These are phyloP conservation scores for Nymphaea colorata DNA, from an alignment of 164 flowering plant genomes.

Conservation along the genomic window DNA sequence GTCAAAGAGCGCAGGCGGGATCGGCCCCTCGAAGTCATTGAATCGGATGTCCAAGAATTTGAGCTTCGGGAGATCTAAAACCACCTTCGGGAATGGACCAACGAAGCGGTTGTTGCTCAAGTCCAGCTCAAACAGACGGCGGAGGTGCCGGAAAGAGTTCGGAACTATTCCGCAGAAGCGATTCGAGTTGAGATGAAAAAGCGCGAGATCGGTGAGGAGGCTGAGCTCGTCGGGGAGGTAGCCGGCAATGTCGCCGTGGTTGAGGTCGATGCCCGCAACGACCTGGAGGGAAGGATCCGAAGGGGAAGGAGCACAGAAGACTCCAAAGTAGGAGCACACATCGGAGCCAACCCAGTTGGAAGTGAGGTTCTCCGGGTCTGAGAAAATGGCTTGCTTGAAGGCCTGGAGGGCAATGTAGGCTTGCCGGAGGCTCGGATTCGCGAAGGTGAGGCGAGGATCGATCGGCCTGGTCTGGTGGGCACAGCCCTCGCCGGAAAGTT, in stretches of 20 bases:
- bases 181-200: conserved; percentile 23
- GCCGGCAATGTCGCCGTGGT: conserved; percentile 17
- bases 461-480: conserved; percentile 7
- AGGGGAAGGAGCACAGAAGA: conserved; percentile 13
- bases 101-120: conserved; percentile 45
- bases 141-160: conserved; percentile 10
- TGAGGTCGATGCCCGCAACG: conserved; percentile 22
- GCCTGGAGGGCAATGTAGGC: conserved; percentile 28
- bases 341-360: conserved; percentile 21
- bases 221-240: conserved; percentile 18
- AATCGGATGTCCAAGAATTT: conserved; percentile 43
- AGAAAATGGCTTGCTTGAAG: conserved; percentile 16
- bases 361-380: conserved; percentile 23
- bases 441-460: conserved; percentile 5
- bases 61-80: conserved; percentile 26
- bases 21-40: conserved; percentile 36
- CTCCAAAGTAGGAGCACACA: conserved; percentile 22
- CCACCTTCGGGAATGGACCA: conserved; percentile 35
- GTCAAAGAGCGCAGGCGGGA: conserved; percentile 32
- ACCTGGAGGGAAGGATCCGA: conserved; percentile 8
- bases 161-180: conserved; percentile 31
- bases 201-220: conserved; percentile 14
- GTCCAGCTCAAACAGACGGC: conserved; percentile 20
- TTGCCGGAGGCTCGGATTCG: conserved; percentile 14
- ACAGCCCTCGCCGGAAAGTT: conserved; percentile 6